These are phyloP conservation scores for Dipteronia dyeriana DNA, from an alignment of 345 rosid species.

Conservation along the genomic window DNA sequence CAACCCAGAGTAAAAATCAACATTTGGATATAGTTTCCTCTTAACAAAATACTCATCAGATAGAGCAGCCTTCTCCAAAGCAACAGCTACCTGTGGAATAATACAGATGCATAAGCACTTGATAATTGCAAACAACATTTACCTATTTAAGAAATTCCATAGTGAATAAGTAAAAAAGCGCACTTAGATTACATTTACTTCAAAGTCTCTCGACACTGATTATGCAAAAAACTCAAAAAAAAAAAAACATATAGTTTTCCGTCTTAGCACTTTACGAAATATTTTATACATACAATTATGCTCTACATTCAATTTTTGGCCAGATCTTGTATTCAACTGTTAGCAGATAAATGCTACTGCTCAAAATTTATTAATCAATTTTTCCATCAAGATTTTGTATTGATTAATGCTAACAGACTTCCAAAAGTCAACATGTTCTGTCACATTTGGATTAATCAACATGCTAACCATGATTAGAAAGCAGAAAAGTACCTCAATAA, in stretches of 20 bases:
- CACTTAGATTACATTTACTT: neutral
- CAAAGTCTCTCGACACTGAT: neutral
- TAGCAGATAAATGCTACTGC: neutral
- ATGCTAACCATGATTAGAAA: conserved; percentile 2
- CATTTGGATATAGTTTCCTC: conserved; percentile 96
- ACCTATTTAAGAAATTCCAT: conserved; percentile 1
- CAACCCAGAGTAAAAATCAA: conserved; percentile 96
- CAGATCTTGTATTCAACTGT: neutral
- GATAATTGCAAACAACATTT: neutral
- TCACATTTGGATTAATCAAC: neutral
- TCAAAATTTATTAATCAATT: neutral
- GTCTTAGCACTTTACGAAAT: neutral
- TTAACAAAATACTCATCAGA: conserved; percentile 87
- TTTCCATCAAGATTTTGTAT: neutral
- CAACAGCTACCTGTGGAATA: conserved; percentile 76
- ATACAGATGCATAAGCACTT: conserved; percentile 6
- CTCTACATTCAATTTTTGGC: neutral
- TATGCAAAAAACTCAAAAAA: neutral
- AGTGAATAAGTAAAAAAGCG: neutral
- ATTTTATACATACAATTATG: neutral
- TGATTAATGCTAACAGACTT: neutral
- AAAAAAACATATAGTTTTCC: neutral
- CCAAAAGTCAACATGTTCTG: neutral
- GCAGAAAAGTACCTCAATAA: conserved; percentile 71
- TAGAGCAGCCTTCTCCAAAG: conserved; percentile 94